Conservation (phyloP, 2,329 filamentous ascomycete species). For the Massarina eburnea region DNA sequence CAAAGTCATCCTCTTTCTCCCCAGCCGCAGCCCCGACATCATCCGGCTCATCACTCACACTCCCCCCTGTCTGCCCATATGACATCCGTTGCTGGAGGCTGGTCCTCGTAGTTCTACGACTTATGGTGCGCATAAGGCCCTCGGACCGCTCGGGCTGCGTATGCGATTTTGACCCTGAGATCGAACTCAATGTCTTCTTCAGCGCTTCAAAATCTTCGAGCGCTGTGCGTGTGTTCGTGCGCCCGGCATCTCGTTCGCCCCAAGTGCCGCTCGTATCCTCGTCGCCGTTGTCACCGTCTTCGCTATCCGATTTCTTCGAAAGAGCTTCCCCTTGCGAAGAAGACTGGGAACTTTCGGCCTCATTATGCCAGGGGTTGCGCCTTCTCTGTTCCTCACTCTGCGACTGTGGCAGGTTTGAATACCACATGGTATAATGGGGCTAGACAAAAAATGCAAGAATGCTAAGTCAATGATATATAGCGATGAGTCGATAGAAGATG, state of each 20-base stretch:
- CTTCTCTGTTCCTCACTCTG: constrained; percentile 22
- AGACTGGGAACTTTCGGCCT: constrained; percentile 22
- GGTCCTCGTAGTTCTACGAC: constrained; percentile 28
- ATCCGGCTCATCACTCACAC: constrained; percentile 21
- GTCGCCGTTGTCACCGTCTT: constrained; percentile 27
- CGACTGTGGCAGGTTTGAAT: constrained; percentile 2
- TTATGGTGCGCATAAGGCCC: constrained; percentile 25
- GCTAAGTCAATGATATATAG: too few species aligned
- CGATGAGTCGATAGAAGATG: background rate
- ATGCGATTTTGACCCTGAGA: constrained; percentile 49
- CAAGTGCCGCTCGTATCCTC: constrained; percentile 56
- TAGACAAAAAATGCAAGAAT: too few species aligned
- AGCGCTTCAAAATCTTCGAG: constrained; percentile 63
- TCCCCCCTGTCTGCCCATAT: constrained; percentile 12
- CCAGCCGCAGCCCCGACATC: constrained; percentile 34
- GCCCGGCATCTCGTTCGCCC: constrained; percentile 63
- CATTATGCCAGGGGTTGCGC: constrained; percentile 41
- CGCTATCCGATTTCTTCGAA: constrained; percentile 16
- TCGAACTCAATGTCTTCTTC: constrained; percentile 55
- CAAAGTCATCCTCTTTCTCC: constrained; percentile 63
- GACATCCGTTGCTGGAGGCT: constrained; percentile 16
- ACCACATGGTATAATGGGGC: constrained; percentile 6
- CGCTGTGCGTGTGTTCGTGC: constrained; percentile 54
- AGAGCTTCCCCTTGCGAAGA: constrained; percentile 18
- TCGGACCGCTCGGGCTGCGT: constrained; percentile 26